Evolutionary conservation across 176 grass and related monocot genomes (phyloP).

Genomic region (Alopecurus myosuroides): DNA sequence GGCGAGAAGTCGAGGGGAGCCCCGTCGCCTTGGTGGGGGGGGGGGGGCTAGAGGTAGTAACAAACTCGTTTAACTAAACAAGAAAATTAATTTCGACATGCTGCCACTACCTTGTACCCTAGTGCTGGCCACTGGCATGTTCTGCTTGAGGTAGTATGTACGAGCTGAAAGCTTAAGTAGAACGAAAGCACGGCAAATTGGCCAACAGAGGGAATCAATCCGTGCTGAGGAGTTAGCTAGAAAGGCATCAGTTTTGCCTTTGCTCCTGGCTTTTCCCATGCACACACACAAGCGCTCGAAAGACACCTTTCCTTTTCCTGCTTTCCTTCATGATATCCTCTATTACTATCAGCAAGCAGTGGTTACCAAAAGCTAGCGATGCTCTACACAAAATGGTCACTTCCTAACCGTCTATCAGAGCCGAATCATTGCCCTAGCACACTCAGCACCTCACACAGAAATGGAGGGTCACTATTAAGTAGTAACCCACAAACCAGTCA

Average conservation of each 20-base stretch:
- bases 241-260: conserved; percentile 4
- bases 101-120: not conserved
- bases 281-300: conserved; percentile 15
- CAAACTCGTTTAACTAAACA: not conserved
- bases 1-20: no score
- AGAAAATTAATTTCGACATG: not conserved
- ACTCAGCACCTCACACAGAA: no score
- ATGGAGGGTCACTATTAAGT: no score
- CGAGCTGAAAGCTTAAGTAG: conserved; percentile 3
- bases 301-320: not conserved
- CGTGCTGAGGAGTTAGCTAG: not conserved
- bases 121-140: not conserved
- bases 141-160: not conserved
- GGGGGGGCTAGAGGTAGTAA: no score
- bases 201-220: not conserved
- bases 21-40: no score
- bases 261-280: conserved; percentile 12
- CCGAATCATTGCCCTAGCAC: conserved; percentile 17
- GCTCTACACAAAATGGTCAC: conserved; percentile 1
- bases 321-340: not conserved
- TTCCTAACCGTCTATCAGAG: not conserved
- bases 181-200: not conserved
- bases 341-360: not conserved
- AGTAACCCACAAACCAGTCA: no score
- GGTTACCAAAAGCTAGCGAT: not conserved